Evolutionary conservation across 768 basidiomycete genomes (phyloP).

Genomic region (Tricholoma hemisulphureum): DNA sequence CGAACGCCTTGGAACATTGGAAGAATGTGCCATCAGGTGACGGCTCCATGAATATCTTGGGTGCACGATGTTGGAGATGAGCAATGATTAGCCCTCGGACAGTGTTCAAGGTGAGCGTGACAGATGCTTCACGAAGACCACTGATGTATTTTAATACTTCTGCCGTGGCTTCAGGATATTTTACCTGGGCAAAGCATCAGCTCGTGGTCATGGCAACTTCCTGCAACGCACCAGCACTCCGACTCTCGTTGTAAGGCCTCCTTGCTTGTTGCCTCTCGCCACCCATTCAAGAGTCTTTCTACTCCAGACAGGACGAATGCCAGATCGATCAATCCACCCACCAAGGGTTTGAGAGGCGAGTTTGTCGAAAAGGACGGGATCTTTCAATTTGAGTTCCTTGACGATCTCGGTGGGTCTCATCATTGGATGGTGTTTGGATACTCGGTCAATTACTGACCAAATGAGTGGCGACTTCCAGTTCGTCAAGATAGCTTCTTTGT

Average conservation of each 20-base stretch:
- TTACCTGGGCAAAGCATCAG: no score
- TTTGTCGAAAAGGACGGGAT: not conserved
- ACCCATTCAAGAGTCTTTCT: not conserved
- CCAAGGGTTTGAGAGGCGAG: not conserved
- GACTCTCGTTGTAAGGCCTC: not conserved
- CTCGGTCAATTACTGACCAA: not conserved
- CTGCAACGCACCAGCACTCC: not conserved
- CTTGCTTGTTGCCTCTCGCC: not conserved
- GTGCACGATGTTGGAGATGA: not conserved
- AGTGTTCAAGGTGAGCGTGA: not conserved
- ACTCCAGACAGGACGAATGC: not conserved
- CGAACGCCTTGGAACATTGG: not conserved
- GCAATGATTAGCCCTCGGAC: not conserved
- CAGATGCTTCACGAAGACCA: not conserved
- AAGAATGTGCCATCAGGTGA: not conserved
- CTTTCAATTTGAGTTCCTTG: no score
- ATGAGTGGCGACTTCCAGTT: not conserved
- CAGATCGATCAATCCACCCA: not conserved
- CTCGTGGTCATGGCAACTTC: no score
- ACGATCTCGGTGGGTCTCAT: not conserved
- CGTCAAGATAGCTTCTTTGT: not conserved
- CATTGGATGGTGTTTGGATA: not conserved
- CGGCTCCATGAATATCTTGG: conserved; percentile 18
- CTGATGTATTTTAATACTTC: not conserved
- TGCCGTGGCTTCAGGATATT: not conserved